Conservation (phyloP, 768 basidiomycete species). For the Nidularia sp. region DNA sequence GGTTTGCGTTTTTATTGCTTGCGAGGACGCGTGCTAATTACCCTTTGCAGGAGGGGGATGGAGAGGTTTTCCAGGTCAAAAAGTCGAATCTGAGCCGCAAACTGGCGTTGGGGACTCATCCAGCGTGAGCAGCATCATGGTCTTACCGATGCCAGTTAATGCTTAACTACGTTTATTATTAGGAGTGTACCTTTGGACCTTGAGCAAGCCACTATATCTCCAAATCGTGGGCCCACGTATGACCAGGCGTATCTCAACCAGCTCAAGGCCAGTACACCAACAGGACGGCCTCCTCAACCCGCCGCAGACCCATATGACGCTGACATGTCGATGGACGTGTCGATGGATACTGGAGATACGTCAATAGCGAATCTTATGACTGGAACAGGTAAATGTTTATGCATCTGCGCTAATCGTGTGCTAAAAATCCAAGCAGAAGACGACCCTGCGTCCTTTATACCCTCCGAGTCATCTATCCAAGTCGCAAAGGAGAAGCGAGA, state of each 20-base stretch:
- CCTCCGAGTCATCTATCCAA: constrained; percentile 65
- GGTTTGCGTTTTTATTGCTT: constrained; percentile 32
- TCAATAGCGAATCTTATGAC: background rate
- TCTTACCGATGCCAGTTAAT: background rate
- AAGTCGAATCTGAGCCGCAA: constrained; percentile 76
- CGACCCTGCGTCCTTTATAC: constrained; percentile 47
- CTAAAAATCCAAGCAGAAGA: constrained; percentile 13
- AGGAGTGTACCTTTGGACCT: constrained; percentile 44
- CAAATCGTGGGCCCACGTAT: constrained; percentile 58
- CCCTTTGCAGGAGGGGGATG: constrained; percentile 44
- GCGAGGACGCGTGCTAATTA: constrained; percentile 20
- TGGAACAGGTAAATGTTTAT: background rate
- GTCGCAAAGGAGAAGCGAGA: constrained; percentile 77
- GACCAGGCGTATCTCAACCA: constrained; percentile 70
- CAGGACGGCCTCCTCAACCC: constrained; percentile 39
- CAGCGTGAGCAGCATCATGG: constrained; percentile 33
- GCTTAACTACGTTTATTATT: background rate
- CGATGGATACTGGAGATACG: constrained; percentile 23
- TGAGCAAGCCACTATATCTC: constrained; percentile 53
- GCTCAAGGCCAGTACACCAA: constrained; percentile 74
- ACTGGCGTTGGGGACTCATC: constrained; percentile 50
- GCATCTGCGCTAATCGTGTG: background rate
- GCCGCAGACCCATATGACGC: constrained; percentile 40
- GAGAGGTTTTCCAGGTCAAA: constrained; percentile 73
- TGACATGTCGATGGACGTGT: constrained; percentile 44